A percentile compares a stretch with the other conserved stretches of the same genome.
phyloP scores from a whole-genome alignment of 208 protist species.

The Hexamita inflata region DNA sequence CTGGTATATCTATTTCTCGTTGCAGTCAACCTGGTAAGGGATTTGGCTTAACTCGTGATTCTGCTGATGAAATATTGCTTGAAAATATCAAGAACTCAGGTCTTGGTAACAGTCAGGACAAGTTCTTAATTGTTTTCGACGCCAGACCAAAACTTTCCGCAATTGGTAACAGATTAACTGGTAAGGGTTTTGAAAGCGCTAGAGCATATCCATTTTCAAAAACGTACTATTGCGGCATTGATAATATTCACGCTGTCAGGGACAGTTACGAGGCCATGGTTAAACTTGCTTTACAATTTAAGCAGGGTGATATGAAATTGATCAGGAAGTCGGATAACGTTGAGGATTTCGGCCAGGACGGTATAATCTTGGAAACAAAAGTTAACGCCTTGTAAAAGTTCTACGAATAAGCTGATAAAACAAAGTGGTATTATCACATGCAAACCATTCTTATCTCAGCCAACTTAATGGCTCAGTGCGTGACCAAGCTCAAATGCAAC shows the following conservation, averaged over 20 bases:
- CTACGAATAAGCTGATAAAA: constrained; percentile 31
- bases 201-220: constrained; percentile 4
- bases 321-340: background rate
- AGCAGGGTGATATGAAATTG: background rate
- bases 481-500: constrained; percentile 21
- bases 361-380: background rate
- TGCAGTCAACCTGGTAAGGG: constrained; percentile 46
- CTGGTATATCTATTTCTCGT: constrained; percentile 38
- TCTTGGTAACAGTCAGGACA: background rate
- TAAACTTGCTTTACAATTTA: constrained; percentile 4
- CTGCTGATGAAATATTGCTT: constrained; percentile 16
- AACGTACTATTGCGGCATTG: constrained; percentile 37
- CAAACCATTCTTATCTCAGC: constrained; percentile 33
- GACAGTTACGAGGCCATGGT: constrained; percentile 39
- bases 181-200: constrained; percentile 22
- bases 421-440: constrained; percentile 44
- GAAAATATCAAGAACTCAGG: background rate
- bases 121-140: constrained; percentile 22
- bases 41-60: background rate
- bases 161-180: constrained; percentile 4
- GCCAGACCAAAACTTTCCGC: constrained; percentile 20
- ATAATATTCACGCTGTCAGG: constrained; percentile 55
- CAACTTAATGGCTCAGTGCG: background rate
- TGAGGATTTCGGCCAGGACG: background rate
- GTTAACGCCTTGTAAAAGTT: background rate